A percentile compares a stretch with the other conserved stretches of the same genome.
These are phyloP conservation scores for Tarenaya hassleriana DNA, from an alignment of 345 rosid species.

Conservation along the genomic window DNA sequence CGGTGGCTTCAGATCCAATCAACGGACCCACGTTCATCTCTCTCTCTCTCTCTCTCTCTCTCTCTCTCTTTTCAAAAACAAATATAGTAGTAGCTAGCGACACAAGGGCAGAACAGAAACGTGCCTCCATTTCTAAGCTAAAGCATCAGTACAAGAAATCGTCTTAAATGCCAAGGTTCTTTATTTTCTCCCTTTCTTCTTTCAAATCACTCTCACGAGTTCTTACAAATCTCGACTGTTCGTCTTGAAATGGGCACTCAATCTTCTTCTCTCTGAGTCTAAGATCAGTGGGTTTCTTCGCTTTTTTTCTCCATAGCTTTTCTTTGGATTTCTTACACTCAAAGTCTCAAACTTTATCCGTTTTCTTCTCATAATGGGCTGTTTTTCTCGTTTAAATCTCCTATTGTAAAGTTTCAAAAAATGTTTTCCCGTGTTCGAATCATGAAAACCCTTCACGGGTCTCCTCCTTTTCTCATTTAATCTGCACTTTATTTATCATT, in stretches of 20 bases:
- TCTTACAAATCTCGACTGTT: not conserved
- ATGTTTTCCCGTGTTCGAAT: conserved; percentile 13
- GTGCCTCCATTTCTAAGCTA: conserved; percentile 33
- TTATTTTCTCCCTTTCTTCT: not conserved
- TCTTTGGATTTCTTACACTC: not conserved
- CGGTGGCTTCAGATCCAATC: conserved; percentile 50
- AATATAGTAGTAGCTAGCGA: conserved; percentile 6
- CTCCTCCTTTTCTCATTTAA: conserved; percentile 16
- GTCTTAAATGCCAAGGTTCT: conserved; percentile 30
- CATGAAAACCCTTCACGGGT: conserved; percentile 34
- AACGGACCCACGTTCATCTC: conserved; percentile 43
- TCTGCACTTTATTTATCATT: not conserved
- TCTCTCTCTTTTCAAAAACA: conserved; percentile 34
- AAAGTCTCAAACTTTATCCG: conserved; percentile 15
- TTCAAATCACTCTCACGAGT: not conserved
- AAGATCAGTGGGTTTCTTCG: not conserved
- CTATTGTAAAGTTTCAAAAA: not conserved
- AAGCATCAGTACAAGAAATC: conserved; percentile 2
- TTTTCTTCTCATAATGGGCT: conserved; percentile 3
- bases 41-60: conserved; percentile 21
- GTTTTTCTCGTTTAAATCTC: conserved; percentile 20
- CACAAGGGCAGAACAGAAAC: conserved; percentile 33
- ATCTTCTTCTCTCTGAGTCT: not conserved
- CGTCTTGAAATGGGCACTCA: not conserved
- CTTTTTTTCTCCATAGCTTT: not conserved